phyloP scores from a whole-genome alignment of 2,329 filamentous ascomycete species.

The Purpureocillium lavendulum region DNA sequence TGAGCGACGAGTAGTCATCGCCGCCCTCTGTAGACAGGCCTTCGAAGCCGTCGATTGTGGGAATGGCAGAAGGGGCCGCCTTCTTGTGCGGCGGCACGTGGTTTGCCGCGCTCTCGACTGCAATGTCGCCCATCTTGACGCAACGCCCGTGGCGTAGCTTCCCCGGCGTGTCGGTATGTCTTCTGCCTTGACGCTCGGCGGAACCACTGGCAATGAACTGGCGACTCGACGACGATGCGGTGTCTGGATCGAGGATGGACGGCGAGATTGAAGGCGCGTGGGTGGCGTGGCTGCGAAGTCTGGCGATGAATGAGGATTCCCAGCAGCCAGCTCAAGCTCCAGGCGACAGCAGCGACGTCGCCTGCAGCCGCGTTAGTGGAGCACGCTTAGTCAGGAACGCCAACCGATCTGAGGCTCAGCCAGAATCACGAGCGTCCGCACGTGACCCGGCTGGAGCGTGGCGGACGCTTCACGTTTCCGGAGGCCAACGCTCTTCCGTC shows the following conservation, averaged over 20 bases:
- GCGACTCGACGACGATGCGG: no score
- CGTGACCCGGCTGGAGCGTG: no score
- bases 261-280: no score
- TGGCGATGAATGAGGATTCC: not conserved
- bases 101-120: slow-evolving; percentile 74
- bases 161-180: not conserved
- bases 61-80: slow-evolving; percentile 69
- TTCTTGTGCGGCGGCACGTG: slow-evolving; percentile 73
- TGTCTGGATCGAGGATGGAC: no score
- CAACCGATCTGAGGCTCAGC: no score
- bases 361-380: no score
- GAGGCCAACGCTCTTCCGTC: not conserved
- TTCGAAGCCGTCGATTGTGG: slow-evolving; percentile 84
- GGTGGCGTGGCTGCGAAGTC: not conserved
- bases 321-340: no score
- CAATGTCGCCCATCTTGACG: slow-evolving; percentile 71
- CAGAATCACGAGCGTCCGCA: no score
- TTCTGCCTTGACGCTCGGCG: no score
- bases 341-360: no score
- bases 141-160: not conserved
- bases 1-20: slow-evolving; percentile 91
- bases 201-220: no score
- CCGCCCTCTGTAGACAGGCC: slow-evolving; percentile 71
- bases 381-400: no score
- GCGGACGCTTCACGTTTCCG: not conserved